Base-by-base conservation (phyloP, 768 basidiomycete genomes). In the Russula abietina region DNA sequence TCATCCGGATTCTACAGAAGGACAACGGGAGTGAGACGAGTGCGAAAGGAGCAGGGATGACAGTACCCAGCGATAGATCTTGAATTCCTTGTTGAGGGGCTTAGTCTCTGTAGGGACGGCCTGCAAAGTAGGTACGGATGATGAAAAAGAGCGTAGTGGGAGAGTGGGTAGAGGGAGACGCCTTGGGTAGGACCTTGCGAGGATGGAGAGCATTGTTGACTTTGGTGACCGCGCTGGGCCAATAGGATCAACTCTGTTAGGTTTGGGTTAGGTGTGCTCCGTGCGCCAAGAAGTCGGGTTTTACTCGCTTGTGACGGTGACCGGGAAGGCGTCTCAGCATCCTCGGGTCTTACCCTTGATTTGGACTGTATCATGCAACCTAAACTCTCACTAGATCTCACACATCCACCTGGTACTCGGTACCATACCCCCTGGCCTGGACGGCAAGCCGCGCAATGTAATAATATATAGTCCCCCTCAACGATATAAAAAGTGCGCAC, bases 41-140 rank as follows among this genome's bases (percentile, higher is more conserved):
- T 57, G 8, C 52, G 17, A 57, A 22, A 30, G 6, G n/a, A 46
- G 10, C 14, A 24, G 39, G n/a, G 19, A 17, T 16, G 30, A 26
- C 79, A 84, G 65, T 61, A 92, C 92, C 93, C 97, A 99, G 74
- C 97, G 91, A 79, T 99, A 99, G 68, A 99, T 94, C 82, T 95
- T 91, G 82, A 99, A 98, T 75, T 94, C 89, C 79, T 98, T 98
- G 70, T 87, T 79, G 68, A 89, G 72, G 19, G 83, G 83, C 0
- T 85, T 83, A 73, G 89, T 90, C 77, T 87, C 78, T 2, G 76
- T 73, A 0, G 86, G 83, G 3, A 83, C 80, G 26, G 81, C 75
- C 69, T 73, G 74, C 5, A 63, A 58, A 36, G 71, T 68, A 10
- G 69, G 55, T 3, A 68, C 65, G 7, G 73, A 74, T 1, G 71